A percentile compares a stretch with the other conserved stretches of the same genome.
Conservation (phyloP, 2,329 filamentous ascomycete genomes). For the Colletotrichum orchidophilum region DNA sequence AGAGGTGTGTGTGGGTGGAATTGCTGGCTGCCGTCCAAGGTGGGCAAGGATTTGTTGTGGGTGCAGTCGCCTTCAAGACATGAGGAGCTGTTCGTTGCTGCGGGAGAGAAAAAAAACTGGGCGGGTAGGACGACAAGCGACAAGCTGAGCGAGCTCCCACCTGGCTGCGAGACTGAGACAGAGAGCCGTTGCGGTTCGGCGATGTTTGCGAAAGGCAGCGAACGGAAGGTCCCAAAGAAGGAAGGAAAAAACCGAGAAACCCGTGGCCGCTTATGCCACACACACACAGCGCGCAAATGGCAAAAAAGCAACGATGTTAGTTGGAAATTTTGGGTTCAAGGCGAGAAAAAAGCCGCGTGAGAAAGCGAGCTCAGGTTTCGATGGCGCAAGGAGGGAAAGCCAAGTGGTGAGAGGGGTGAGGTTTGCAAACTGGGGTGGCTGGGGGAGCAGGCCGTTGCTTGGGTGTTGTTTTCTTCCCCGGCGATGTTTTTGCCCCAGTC, state of each 20-base stretch:
- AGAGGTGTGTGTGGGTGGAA: constrained; percentile 29
- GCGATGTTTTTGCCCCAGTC: constrained; percentile 23
- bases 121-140: constrained; percentile 30
- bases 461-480: constrained; percentile 20
- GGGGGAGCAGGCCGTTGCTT: constrained; percentile 23
- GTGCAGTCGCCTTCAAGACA: constrained; percentile 32
- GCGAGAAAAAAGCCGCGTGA: neutral
- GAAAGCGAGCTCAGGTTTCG: constrained; percentile 7
- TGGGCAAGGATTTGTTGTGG: constrained; percentile 33
- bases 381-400: constrained; percentile 21
- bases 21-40: constrained; percentile 26
- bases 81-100: constrained; percentile 32
- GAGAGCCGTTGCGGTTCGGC: constrained; percentile 20
- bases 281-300: constrained; percentile 2
- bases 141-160: constrained; percentile 25
- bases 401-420: constrained; percentile 11
- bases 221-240: constrained; percentile 6
- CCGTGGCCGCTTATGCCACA: constrained; percentile 22
- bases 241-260: neutral
- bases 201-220: constrained; percentile 18
- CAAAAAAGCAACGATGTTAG: constrained; percentile 20
- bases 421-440: constrained; percentile 33
- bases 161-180: neutral
- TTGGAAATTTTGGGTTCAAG: constrained; percentile 1
- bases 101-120: constrained; percentile 27